A percentile compares a stretch with the other conserved stretches of the same genome.
Conservation (phyloP, 2,329 filamentous ascomycete species). For the Aspergillus phoenicis region DNA sequence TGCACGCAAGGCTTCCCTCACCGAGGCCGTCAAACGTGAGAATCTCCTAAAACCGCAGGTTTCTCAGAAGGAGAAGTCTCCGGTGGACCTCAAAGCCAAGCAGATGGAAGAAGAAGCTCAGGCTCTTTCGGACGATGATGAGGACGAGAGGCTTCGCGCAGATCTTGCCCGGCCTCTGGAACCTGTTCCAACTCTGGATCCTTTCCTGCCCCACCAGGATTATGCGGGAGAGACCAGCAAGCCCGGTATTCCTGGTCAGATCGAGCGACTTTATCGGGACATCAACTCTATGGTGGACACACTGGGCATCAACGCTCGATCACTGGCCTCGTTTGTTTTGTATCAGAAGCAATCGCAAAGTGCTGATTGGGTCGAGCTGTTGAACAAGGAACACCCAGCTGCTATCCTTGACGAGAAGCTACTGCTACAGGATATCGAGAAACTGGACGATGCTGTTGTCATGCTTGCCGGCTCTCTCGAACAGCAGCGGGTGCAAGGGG, state of each 20-base stretch:
- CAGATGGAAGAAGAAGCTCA: slow-evolving; percentile 35
- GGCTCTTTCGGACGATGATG: slow-evolving; percentile 49
- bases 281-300: slow-evolving; percentile 86
- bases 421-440: slow-evolving; percentile 73
- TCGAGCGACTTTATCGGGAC: slow-evolving; percentile 53
- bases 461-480: slow-evolving; percentile 67
- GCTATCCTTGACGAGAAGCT: slow-evolving; percentile 73
- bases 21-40: slow-evolving; percentile 35
- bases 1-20: slow-evolving; percentile 43
- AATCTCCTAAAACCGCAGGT: slow-evolving; percentile 25
- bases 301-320: slow-evolving; percentile 80
- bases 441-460: slow-evolving; percentile 66
- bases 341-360: slow-evolving; percentile 49
- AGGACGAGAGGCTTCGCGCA: slow-evolving; percentile 50
- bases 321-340: slow-evolving; percentile 59
- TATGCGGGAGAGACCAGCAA: slow-evolving; percentile 48
- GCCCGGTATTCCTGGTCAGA: slow-evolving; percentile 52
- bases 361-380: slow-evolving; percentile 49
- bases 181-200: slow-evolving; percentile 48
- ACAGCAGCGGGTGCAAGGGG: slow-evolving; percentile 67
- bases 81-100: slow-evolving; percentile 36
- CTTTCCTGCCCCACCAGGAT: slow-evolving; percentile 53
- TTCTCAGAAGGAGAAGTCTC: slow-evolving; percentile 29
- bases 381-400: slow-evolving; percentile 56
- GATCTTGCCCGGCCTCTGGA: slow-evolving; percentile 48